phyloP scores from a whole-genome alignment of 2,329 filamentous ascomycete species.

The Alternaria brassicicola region DNA sequence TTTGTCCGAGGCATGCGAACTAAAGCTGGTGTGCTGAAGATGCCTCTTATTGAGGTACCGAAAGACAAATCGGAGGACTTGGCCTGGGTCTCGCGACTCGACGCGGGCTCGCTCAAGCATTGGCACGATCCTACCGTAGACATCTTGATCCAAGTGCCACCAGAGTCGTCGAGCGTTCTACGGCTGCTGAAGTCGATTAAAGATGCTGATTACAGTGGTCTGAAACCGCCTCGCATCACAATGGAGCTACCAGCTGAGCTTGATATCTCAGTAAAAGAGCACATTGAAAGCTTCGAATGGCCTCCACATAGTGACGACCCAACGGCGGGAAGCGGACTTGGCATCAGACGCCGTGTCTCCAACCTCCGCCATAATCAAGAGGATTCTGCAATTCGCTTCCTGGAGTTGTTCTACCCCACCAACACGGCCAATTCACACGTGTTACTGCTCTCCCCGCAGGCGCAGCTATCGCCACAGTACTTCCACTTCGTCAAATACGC shows the following conservation, averaged over 20 bases:
- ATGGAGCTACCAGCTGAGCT: constrained; percentile 79
- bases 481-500: constrained; percentile 85
- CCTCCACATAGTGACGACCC: constrained; percentile 58
- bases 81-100: constrained; percentile 79
- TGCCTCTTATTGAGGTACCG: constrained; percentile 78
- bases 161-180: constrained; percentile 75
- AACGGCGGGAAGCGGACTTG: constrained; percentile 55
- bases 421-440: constrained; percentile 71
- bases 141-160: constrained; percentile 78
- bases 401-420: constrained; percentile 87
- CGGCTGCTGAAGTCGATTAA: constrained; percentile 78
- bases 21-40: constrained; percentile 58
- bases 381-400: constrained; percentile 74
- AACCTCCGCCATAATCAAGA: constrained; percentile 65
- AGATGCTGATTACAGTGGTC: constrained; percentile 75
- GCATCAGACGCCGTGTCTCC: constrained; percentile 75
- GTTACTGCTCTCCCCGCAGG: constrained; percentile 81
- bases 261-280: constrained; percentile 68
- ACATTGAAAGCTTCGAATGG: constrained; percentile 71
- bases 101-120: constrained; percentile 71
- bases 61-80: constrained; percentile 66
- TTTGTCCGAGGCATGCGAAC: constrained; percentile 67
- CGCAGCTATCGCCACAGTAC: constrained; percentile 79
- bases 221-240: constrained; percentile 74
- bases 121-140: constrained; percentile 83